Conservation (phyloP, 352 stramenopile genomes). For the Phytophthora pseudosyringae region DNA sequence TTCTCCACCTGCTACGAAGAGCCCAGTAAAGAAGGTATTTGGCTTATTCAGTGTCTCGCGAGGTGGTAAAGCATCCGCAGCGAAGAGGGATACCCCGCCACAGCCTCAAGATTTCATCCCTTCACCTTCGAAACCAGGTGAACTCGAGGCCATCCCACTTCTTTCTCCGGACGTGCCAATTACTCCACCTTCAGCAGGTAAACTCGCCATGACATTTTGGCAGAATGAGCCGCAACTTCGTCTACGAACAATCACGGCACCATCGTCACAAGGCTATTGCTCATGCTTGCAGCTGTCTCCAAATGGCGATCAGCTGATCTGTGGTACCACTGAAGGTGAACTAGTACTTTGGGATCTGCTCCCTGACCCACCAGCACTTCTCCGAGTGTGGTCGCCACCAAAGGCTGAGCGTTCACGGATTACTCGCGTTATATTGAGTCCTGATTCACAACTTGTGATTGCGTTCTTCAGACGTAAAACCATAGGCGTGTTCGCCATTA, state of each 20-base stretch:
- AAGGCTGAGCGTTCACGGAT: constrained; percentile 39
- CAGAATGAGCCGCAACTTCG: constrained; percentile 27
- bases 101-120: neutral
- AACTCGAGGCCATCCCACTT: constrained; percentile 11
- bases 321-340: constrained; percentile 44
- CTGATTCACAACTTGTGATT: constrained; percentile 35
- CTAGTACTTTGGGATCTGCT: constrained; percentile 45
- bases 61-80: neutral
- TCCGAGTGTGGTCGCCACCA: constrained; percentile 27
- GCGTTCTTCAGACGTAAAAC: constrained; percentile 39
- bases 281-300: constrained; percentile 45
- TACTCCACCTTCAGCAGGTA: constrained; percentile 2
- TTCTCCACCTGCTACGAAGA: constrained; percentile 5
- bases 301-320: constrained; percentile 31
- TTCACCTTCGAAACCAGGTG: neutral
- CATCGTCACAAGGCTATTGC: constrained; percentile 25
- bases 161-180: neutral
- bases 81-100: neutral
- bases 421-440: constrained; percentile 34
- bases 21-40: constrained; percentile 31
- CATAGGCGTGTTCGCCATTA: constrained; percentile 4
- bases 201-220: constrained; percentile 36
- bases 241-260: constrained; percentile 26
- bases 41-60: constrained; percentile 17
- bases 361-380: constrained; percentile 20